Conservation (phyloP, 1,139 yeast genomes). For the Pneumocystis sp. region DNA sequence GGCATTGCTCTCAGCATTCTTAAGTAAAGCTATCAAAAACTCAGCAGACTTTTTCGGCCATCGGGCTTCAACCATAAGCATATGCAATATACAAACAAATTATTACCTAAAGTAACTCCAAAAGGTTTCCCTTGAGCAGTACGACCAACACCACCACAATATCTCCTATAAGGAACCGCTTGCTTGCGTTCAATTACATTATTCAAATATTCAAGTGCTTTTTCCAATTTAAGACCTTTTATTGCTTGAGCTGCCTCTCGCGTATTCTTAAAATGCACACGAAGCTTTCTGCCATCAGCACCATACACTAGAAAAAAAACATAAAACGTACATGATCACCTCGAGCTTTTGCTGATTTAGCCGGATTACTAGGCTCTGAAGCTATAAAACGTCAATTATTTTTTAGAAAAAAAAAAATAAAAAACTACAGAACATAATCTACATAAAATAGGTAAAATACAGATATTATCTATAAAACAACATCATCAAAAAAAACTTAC, state of each 20-base stretch:
- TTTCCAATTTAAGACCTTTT: constrained; percentile 93
- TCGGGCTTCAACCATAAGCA: constrained; percentile 32
- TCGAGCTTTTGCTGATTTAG: constrained; percentile 99
- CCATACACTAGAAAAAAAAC: constrained; percentile 29
- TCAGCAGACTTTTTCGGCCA: constrained; percentile 99
- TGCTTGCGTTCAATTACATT: constrained; percentile 97
- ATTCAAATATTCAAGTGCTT: constrained; percentile 89
- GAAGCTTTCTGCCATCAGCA: constrained; percentile 49
- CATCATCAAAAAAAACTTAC: neutral
- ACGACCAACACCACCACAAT: constrained; percentile 93
- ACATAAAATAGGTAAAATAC: neutral
- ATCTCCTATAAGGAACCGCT: constrained; percentile 99
- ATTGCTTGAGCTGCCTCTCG: constrained; percentile 98
- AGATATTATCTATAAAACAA: too few relatives aligned
- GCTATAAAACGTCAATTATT: neutral
- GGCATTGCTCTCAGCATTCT: constrained; percentile 98
- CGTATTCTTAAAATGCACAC: constrained; percentile 99
- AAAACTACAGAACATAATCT: neutral
- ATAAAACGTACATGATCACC: constrained; percentile 53
- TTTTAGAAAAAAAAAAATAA: neutral
- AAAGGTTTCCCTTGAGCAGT: constrained; percentile 99
- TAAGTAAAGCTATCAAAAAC: constrained; percentile 84
- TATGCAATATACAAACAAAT: neutral
- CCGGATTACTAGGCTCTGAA: constrained; percentile 56
- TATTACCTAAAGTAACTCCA: constrained; percentile 88